phyloP scores from a whole-genome alignment of 768 basidiomycete genomes.

The Phanerochaete carnosa region DNA sequence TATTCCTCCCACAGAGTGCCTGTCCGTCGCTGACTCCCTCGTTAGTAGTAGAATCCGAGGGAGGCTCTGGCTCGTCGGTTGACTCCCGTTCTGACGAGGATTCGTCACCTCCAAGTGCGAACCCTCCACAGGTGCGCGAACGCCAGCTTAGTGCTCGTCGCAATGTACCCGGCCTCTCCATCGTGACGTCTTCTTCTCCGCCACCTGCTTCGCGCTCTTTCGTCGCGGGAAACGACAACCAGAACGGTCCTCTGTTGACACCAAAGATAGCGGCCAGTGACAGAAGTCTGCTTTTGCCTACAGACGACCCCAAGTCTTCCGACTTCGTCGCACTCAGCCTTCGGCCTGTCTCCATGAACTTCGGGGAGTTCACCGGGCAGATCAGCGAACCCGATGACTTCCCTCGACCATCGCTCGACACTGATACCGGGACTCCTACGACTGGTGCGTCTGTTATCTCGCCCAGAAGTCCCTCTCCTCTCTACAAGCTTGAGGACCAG shows the following conservation, averaged over 20 bases:
- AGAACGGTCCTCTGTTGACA: constrained; percentile 6
- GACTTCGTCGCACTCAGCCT: constrained; percentile 68
- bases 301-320: constrained; percentile 58
- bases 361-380: constrained; percentile 63
- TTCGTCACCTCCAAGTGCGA: background rate
- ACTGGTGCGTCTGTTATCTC: constrained; percentile 45
- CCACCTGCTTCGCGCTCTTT: background rate
- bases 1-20: constrained; percentile 22
- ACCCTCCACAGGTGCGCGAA: background rate
- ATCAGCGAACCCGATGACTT: constrained; percentile 23
- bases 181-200: constrained; percentile 19
- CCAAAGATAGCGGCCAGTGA: constrained; percentile 16
- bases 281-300: constrained; percentile 30
- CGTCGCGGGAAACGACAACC: background rate
- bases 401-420: constrained; percentile 34
- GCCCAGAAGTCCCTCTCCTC: constrained; percentile 43
- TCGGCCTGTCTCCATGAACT: constrained; percentile 73
- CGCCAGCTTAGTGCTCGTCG: constrained; percentile 23
- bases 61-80: constrained; percentile 13
- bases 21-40: constrained; percentile 25
- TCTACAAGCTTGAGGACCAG: background rate
- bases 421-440: constrained; percentile 49
- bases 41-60: constrained; percentile 11
- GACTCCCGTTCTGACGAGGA: constrained; percentile 16
- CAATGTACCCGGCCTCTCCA: constrained; percentile 25